phyloP scores from a whole-genome alignment of 805 yeast species.

The Candida adriatica region DNA sequence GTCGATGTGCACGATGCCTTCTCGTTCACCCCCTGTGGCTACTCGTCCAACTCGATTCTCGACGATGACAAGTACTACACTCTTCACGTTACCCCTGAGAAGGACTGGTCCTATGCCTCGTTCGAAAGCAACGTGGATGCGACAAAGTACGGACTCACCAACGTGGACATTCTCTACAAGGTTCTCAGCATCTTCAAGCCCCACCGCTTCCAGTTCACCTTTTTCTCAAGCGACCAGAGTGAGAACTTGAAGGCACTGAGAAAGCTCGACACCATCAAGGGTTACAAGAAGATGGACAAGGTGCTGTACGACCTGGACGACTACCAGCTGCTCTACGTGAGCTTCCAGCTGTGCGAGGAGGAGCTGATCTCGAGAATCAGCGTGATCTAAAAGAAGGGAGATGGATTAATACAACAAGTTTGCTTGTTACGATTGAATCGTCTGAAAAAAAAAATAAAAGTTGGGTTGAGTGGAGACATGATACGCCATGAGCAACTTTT shows the following conservation, averaged over 20 bases:
- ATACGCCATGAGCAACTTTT: slow-evolving; percentile 13
- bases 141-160: slow-evolving; percentile 29
- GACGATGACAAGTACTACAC: slow-evolving; percentile 66
- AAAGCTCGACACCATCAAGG: slow-evolving; percentile 27
- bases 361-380: slow-evolving; percentile 14
- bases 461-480: too few species aligned
- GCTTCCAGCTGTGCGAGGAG: slow-evolving; percentile 40
- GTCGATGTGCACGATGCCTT: slow-evolving; percentile 70
- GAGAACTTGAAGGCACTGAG: slow-evolving; percentile 29
- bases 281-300: slow-evolving; percentile 59
- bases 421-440: slow-evolving; percentile 14
- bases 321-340: slow-evolving; percentile 65
- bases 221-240: slow-evolving; percentile 33
- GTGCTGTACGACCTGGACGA: slow-evolving; percentile 69
- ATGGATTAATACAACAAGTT: too few species aligned
- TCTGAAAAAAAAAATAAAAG: slow-evolving; percentile 13
- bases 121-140: slow-evolving; percentile 83
- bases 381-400: slow-evolving; percentile 7
- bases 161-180: slow-evolving; percentile 48
- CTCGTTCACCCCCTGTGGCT: slow-evolving; percentile 92
- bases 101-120: slow-evolving; percentile 92
- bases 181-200: slow-evolving; percentile 69
- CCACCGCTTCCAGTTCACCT: slow-evolving; percentile 59
- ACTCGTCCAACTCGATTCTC: slow-evolving; percentile 77
- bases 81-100: slow-evolving; percentile 89